Evolutionary conservation across 176 grass and related monocot species (phyloP).

Genomic region (Cenchrus purpureus): DNA sequence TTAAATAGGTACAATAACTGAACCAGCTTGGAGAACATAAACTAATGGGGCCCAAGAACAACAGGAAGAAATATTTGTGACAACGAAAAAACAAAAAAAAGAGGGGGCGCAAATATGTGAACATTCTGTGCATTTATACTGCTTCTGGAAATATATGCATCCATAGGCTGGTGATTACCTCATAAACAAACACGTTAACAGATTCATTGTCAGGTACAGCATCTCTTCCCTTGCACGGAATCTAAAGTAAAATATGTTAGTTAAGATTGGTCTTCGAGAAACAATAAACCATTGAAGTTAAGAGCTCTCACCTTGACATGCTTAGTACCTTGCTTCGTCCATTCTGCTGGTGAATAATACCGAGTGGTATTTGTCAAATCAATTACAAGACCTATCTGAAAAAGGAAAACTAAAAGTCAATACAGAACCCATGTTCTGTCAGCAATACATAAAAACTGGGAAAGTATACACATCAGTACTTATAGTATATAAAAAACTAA

Average conservation of each 20-base stretch:
- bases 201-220: conserved; percentile 94
- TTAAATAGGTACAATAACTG: conserved; percentile 2
- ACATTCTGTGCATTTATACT: conserved; percentile 2
- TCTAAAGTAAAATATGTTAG: conserved; percentile 62
- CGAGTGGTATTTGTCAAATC: conserved; percentile 97
- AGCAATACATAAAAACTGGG: conserved; percentile 2
- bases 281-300: conserved; percentile 26
- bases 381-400: conserved; percentile 95
- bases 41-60: neutral
- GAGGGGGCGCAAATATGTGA: neutral
- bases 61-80: conserved; percentile 10
- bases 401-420: conserved; percentile 1
- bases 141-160: neutral
- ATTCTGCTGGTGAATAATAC: conserved; percentile 81
- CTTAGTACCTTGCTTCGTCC: conserved; percentile 90
- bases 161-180: conserved; percentile 55
- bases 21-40: conserved; percentile 22
- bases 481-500: neutral
- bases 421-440: conserved; percentile 7
- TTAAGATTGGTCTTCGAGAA: neutral
- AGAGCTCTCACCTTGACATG: conserved; percentile 81
- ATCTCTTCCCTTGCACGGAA: conserved; percentile 91
- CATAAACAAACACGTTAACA: conserved; percentile 80
- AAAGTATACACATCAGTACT: neutral
- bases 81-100: neutral